Base-by-base conservation (phyloP, 768 basidiomycete species). In the Candolleomyces eurysporus region DNA sequence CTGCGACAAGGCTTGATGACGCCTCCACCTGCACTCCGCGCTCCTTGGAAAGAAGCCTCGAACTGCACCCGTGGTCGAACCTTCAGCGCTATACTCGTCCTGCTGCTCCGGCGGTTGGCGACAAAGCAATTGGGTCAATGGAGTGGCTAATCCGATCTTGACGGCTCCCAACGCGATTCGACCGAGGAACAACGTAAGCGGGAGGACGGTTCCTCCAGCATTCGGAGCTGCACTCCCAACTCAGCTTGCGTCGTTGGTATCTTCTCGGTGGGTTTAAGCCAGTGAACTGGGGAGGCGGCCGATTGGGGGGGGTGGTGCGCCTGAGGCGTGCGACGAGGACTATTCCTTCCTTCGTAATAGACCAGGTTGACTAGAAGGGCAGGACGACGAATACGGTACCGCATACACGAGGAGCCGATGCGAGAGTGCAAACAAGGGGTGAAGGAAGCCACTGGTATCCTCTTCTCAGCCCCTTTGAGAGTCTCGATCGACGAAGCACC, bases 361-460 rank as follows among this genome's bases (percentile, higher is more conserved):
- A 7, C 40, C 16, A 6, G 19, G 22, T 22, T 26, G 14, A 10
- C 14, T 10, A 1, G 6, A 11, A n/a, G 61, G 59, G 1, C 59
- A 58, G 0, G 62, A 50, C 5, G 63, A 55, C 0, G 70, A 55
- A 11, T 64, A 54, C 1, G 70, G 64, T 0, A 69, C 71, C 9
- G 83, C 79, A 64, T 82, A 90, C 4, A 86, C 88, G 16, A 91
- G 76, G 26, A 92, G 81, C 10, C 89, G 85, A 42, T 78, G 72
- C 13, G 86, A 86, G 19, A 89, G 75, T 3, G 86, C 78, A 68
- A 84, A 90, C 10, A 88, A 72, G 1, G 90, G 84, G n/a, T 65
- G 72, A 1, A 78, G 78, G 39, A 65, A 58, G 32, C 11, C 36
- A 11, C 8, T 36, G 36, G 36, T 7, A 36, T 5, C 6, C 36